Base-by-base conservation (phyloP, 768 basidiomycete species). In the Crepidotus variabilis region DNA sequence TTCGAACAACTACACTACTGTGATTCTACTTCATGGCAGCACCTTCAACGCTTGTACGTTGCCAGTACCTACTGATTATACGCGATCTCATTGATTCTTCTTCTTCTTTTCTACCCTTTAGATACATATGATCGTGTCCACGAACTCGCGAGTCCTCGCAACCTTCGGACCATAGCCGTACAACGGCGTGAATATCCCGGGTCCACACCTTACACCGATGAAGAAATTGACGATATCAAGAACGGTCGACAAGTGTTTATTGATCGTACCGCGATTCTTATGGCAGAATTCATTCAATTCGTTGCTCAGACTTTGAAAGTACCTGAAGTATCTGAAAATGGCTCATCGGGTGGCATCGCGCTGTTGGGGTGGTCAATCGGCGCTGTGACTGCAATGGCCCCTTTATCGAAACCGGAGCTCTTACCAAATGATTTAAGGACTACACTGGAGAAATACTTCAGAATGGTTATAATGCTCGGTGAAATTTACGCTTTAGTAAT, bases 321-420 rank as follows among this genome's bases (percentile, higher is more conserved):
- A 10, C 71, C 72, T 1, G 61, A 59, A 36, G 56, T 69, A 10
- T 67, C 48, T 28, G 49, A 46, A 2, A 65, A 76, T 47, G 57
- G 66, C 10, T 66, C 58, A 24, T 49, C 46, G 0, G 75, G 76
- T 1, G 77, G 77, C 1, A 54, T 76, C n/a, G 65, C 68, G 2
- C 54, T 76, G 7, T 47, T 74, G 59, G 75, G 75, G 9, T 78
- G 77, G 76, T 75, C 75, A 2, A 64, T 71, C 54, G 77, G 75
- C 1, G 60, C 56, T 9, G 62, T 66, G 13, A 65, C 66, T 1
- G 56, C 63, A 3, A 64, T 74, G 51, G 28, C 71, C 20, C 55
- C 75, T 5, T 65, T 76, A 32, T 65, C 63, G 0, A 61, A 71
- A 48, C 61, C 62, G 4, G 48, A 51, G 2, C 52, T 66, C 8